A percentile compares a stretch with the other conserved stretches of the same genome.
These are phyloP conservation scores for Puccinia coronata DNA, from an alignment of 1,284 basidiomycete species.

Conservation along the genomic window DNA sequence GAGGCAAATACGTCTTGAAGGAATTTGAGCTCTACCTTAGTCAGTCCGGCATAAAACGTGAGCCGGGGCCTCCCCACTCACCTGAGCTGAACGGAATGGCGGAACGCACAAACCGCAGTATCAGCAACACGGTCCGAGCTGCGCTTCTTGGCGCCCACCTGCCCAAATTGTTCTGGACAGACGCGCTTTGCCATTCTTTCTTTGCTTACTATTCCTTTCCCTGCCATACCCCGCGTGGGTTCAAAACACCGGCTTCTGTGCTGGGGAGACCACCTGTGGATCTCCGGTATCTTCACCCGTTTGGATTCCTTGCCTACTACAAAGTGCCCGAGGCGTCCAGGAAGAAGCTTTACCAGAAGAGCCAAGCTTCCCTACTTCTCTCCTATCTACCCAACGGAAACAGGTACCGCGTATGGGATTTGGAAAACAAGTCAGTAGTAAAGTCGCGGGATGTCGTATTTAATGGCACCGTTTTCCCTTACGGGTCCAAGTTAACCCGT, in stretches of 20 bases:
- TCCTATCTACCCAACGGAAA: constrained; percentile 17
- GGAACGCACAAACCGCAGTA: no score
- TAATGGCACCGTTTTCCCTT: background rate
- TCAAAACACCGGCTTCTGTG: background rate
- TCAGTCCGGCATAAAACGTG: no score
- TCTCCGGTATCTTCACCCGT: background rate
- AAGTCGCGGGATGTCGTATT: constrained; percentile 7
- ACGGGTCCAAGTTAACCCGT: background rate
- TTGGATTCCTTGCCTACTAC: background rate
- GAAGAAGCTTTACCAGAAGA: background rate
- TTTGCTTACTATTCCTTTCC: background rate
- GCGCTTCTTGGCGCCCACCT: background rate
- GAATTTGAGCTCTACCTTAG: constrained; percentile 58
- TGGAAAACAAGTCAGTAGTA: background rate
- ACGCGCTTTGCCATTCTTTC: background rate
- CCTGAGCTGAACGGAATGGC: no score
- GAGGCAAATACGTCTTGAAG: no score
- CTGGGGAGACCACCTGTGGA: no score
- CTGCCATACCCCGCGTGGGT: constrained; percentile 11
- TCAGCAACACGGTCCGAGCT: background rate
- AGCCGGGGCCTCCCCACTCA: no score
- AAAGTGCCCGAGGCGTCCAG: background rate
- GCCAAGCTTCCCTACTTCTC: background rate
- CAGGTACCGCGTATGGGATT: constrained; percentile 1
- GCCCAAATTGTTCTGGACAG: constrained; percentile 13